Evolutionary conservation across 2,329 filamentous ascomycete genomes (phyloP).

Genomic region (Penicillium griseofulvum): DNA sequence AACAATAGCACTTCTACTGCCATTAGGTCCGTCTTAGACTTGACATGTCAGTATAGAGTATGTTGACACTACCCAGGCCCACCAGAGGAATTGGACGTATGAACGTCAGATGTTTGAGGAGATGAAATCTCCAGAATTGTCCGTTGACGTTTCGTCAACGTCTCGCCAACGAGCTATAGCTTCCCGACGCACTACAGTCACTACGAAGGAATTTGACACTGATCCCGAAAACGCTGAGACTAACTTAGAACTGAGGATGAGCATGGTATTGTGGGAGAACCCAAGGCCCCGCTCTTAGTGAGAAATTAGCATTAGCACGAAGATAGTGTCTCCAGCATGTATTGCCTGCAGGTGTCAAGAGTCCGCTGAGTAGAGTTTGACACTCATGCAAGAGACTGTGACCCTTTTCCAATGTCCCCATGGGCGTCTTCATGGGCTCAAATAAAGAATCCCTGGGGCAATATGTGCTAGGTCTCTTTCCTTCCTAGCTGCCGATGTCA

Average conservation of each 20-base stretch:
- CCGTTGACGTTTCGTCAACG: neutral
- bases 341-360: neutral
- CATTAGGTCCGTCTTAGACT: neutral
- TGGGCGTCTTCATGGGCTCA: accelerated
- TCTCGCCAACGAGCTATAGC: no score
- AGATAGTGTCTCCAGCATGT: neutral
- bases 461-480: neutral
- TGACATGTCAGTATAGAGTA: no score
- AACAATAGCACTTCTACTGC: neutral
- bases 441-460: no score
- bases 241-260: accelerated
- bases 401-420: neutral
- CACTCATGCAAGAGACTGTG: neutral
- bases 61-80: no score
- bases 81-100: no score
- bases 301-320: neutral
- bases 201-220: neutral
- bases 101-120: no score
- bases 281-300: neutral
- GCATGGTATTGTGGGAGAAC: neutral
- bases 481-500: neutral
- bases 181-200: neutral
- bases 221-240: neutral
- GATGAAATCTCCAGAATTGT: neutral
- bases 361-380: no score